Conservation (phyloP, 495 filamentous ascomycete genomes). For the Talaromyces wortmannii region DNA sequence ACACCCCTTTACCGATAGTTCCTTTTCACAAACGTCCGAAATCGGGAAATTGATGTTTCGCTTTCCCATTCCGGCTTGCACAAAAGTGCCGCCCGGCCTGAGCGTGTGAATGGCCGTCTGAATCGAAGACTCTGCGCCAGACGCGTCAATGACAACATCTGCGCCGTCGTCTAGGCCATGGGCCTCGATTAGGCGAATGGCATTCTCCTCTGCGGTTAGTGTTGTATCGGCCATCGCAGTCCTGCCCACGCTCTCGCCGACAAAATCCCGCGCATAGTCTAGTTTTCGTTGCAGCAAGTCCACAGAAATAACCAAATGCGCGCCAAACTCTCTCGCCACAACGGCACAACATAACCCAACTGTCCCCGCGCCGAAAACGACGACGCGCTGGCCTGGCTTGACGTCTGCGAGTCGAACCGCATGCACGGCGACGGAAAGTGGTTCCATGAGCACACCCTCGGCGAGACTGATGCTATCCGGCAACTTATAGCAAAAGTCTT, state of each 20-base stretch:
- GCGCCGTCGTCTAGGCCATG: too few relatives aligned
- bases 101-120: too few relatives aligned
- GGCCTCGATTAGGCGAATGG: too few relatives aligned
- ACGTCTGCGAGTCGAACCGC: constrained; percentile 62
- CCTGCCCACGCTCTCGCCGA: constrained; percentile 12
- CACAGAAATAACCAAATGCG: constrained; percentile 62
- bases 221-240: too few relatives aligned
- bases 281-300: constrained; percentile 68
- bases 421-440: constrained; percentile 78
- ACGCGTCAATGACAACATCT: too few relatives aligned
- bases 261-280: constrained; percentile 60
- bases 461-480: constrained; percentile 60
- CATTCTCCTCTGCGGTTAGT: too few relatives aligned
- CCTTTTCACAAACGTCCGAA: too few relatives aligned
- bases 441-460: constrained; percentile 85
- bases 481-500: constrained; percentile 79
- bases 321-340: constrained; percentile 74
- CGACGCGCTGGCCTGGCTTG: constrained; percentile 61
- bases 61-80: too few relatives aligned
- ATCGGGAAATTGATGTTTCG: too few relatives aligned
- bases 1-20: too few relatives aligned
- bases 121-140: too few relatives aligned
- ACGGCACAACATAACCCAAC: constrained; percentile 76
- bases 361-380: constrained; percentile 83
- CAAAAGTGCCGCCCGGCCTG: too few relatives aligned